A percentile compares a stretch with the other conserved stretches of the same genome.
Conservation (phyloP, 2,329 filamentous ascomycete genomes). For the Trichophyton schoenleinii region DNA sequence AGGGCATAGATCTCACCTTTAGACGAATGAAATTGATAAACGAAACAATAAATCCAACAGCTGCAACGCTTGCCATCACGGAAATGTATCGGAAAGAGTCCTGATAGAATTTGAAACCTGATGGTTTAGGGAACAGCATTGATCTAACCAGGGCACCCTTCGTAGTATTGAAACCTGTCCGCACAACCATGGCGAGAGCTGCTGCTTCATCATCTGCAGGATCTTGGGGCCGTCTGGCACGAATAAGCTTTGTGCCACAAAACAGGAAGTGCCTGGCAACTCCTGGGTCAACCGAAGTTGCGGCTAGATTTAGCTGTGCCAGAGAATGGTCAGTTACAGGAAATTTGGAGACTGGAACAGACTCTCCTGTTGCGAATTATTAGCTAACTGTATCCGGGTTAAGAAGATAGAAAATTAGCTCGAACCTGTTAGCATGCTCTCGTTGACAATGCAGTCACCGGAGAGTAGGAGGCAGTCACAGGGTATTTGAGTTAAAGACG, state of each 20-base stretch:
- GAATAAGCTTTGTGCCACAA: slow-evolving; percentile 87
- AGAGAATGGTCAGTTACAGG: slow-evolving; percentile 72
- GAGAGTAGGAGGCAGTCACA: slow-evolving; percentile 83
- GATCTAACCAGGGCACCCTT: slow-evolving; percentile 92
- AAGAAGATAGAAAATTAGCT: not conserved
- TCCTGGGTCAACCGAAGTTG: slow-evolving; percentile 70
- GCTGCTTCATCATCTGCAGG: slow-evolving; percentile 77
- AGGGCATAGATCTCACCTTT: slow-evolving; percentile 30
- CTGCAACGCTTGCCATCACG: slow-evolving; percentile 81
- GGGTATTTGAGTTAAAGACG: slow-evolving; percentile 73
- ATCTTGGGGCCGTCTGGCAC: slow-evolving; percentile 76
- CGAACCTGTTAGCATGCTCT: slow-evolving; percentile 84
- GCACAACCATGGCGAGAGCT: slow-evolving; percentile 78
- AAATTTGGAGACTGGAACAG: slow-evolving; percentile 86
- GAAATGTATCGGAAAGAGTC: slow-evolving; percentile 97
- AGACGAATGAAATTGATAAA: slow-evolving; percentile 87
- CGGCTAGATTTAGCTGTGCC: slow-evolving; percentile 60
- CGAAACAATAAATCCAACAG: slow-evolving; percentile 77
- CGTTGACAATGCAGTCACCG: slow-evolving; percentile 96
- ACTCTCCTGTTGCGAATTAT: slow-evolving; percentile 51
- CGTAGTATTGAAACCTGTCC: slow-evolving; percentile 94
- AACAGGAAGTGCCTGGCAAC: slow-evolving; percentile 85
- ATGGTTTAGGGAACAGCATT: slow-evolving; percentile 97
- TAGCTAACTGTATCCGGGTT: not conserved
- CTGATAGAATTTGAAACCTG: slow-evolving; percentile 95